Evolutionary conservation across 2,329 filamentous ascomycete species (phyloP), one percentile per base, ranked within the genome.

Genomic region (Xylaria sp.): DNA sequence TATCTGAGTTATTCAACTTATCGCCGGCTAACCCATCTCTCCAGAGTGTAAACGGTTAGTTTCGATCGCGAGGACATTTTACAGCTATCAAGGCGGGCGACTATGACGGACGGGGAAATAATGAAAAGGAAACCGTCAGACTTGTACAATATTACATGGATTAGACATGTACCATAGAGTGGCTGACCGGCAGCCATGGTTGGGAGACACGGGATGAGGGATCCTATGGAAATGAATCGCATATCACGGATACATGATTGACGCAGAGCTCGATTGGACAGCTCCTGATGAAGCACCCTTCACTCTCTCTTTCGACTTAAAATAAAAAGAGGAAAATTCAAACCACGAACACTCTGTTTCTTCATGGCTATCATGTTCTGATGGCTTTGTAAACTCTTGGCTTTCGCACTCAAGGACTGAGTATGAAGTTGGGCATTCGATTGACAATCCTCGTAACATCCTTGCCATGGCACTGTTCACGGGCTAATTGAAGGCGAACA

Each of bases 141-240:
- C 23, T 52, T 68, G 68, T 70, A 70, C 46, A 57, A 70, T 70
- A 70, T 48, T 65, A 64, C 8, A 41, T 56, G 62, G 41, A 62
- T 57, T 54, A 58, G 28, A 66, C 52, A 39, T 61, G 65, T 68
- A 70, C 51, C 57, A 64, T 66, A 66, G 46, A 49, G 43, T 28
- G 43, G 58, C 36, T 25, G 33, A 49, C 23, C 46, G 43, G 46
- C 23, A 8, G 51, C 23, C 52, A 55, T 31, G 28, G 36, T 8
- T 25, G 39, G 36, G 39, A 23, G 31, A 12, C 31, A 46, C 39
- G 18, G 23, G 66, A 62, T 18, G 31, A 36, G 58, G 43, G 49
- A 28, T 64, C 28, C 43, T 49, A 55, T 25, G 41, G 54, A 43
- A 58, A 51, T 28, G 28, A 55, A 61, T 64, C 39, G 20, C 28